Evolutionary conservation across 768 basidiomycete genomes (phyloP), one percentile per base, ranked within the genome.

Genomic region (Macrocybe gigantea): DNA sequence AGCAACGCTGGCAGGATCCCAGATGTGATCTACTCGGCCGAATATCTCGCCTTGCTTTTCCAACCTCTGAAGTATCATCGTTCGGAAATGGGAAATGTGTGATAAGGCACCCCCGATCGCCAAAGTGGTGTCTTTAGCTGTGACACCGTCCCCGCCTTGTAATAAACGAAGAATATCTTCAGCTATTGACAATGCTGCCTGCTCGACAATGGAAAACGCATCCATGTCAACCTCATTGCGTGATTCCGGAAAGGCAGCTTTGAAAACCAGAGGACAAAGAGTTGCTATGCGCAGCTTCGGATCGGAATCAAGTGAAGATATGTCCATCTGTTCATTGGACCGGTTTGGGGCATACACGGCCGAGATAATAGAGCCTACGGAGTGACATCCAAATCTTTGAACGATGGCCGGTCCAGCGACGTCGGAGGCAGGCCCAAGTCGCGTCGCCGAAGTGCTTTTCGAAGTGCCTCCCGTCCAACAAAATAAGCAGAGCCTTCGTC

Each of bases 401-500:
- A 47, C 48, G 10, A 63, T 43, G 11, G 49, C 42, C 5, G 42
- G 40, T 61, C 55, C 14, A 63, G 51, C 2, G 45, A 15, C 6
- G 60, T 60, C 7, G 56, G 55, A 2, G 49, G 42, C 8, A 41
- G 33, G 1, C 61, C 60, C 11, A 32, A 12, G 38, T 63, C 60
- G 7, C 53, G 47, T 14, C 47, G 47, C 9, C 50, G 44, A 5
- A 63, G 42, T 10, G 52, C 48, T 10, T 44, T 48, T n/a, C 60
- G 54, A 5, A 63, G 49, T 11, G 57, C 62, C 35, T 57, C 57
- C 30, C 60, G 49, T 5, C 59, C 59, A 31, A 63, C 62, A 6
- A 37, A 50, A 34, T 56, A 62, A 5, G 56, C 60, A 8, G 60
- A 62, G 12, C 59, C 60, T 53, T 60, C 60, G 42, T 63, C 59